A percentile compares a stretch with the other conserved stretches of the same genome.
Evolutionary conservation across 345 rosid species (phyloP).

Genomic region (Psidium friedrichsthalianum): DNA sequence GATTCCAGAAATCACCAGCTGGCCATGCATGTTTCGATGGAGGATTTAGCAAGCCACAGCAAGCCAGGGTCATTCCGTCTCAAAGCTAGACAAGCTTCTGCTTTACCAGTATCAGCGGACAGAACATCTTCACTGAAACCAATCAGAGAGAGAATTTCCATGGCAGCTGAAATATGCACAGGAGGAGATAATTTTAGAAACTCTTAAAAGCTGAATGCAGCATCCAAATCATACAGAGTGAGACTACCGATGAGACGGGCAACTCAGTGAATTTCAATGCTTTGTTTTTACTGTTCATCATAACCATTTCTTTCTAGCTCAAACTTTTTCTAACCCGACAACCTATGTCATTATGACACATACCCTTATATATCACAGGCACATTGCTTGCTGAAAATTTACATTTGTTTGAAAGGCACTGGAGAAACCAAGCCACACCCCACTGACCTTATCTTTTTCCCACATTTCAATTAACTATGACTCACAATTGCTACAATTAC

Average conservation of each 20-base stretch:
- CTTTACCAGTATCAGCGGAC: slow-evolving; percentile 34
- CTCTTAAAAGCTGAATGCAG: background rate
- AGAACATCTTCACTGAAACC: slow-evolving; percentile 67
- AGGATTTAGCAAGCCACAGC: slow-evolving; percentile 86
- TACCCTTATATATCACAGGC: background rate
- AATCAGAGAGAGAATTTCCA: slow-evolving; percentile 59
- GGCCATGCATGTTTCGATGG: slow-evolving; percentile 42
- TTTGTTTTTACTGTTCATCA: background rate
- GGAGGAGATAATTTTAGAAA: background rate
- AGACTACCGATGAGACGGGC: background rate
- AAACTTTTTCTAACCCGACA: background rate
- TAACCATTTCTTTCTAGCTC: background rate
- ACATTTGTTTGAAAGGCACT: background rate
- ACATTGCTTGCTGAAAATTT: background rate
- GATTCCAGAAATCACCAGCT: background rate
- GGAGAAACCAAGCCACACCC: background rate
- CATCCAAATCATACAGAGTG: background rate
- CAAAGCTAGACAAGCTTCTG: slow-evolving; percentile 59
- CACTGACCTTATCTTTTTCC: background rate
- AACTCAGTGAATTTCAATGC: background rate
- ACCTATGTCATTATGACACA: background rate
- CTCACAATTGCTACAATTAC: background rate
- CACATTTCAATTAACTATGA: background rate
- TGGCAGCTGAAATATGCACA: slow-evolving; percentile 44
- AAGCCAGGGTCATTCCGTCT: slow-evolving; percentile 86